Evolutionary conservation across 2,329 filamentous ascomycete genomes (phyloP).

Genomic region (Fusarium algeriense): DNA sequence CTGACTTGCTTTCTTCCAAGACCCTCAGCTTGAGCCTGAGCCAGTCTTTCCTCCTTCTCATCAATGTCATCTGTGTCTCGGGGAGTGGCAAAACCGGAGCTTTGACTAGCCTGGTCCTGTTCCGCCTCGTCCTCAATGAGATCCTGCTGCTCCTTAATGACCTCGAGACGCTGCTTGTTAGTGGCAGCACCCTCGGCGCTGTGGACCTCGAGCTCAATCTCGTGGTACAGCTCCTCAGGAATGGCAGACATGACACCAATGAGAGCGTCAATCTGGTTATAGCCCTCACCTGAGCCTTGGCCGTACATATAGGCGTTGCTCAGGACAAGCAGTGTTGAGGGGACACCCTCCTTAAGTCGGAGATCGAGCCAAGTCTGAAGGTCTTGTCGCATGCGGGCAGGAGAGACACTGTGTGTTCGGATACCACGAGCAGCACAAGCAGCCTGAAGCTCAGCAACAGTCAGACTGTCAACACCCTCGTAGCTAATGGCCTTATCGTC

Average conservation of each 20-base stretch:
- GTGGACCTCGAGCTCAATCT: constrained; percentile 98
- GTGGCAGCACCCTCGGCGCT: constrained; percentile 96
- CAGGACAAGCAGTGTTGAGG: constrained; percentile 92
- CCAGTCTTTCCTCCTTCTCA: constrained; percentile 83
- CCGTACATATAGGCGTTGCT: constrained; percentile 99
- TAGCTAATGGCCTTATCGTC: constrained; percentile 95
- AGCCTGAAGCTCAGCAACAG: constrained; percentile 92
- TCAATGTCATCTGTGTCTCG: constrained; percentile 94
- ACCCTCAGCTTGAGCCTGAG: constrained; percentile 62
- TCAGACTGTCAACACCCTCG: constrained; percentile 92
- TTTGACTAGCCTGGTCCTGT: constrained; percentile 85
- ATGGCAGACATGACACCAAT: constrained; percentile 94
- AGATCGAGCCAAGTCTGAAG: constrained; percentile 95
- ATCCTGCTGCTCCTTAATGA: constrained; percentile 97
- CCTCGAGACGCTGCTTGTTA: constrained; percentile 98
- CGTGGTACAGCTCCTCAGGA: constrained; percentile 98
- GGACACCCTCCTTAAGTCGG: constrained; percentile 92
- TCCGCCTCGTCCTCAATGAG: constrained; percentile 97
- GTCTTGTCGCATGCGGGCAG: constrained; percentile 87
- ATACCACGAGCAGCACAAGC: constrained; percentile 93
- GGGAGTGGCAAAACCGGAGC: constrained; percentile 78
- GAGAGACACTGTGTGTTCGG: constrained; percentile 91
- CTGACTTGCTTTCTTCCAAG: constrained; percentile 62
- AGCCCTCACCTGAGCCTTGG: constrained; percentile 87
- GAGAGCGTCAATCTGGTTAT: constrained; percentile 91